Conservation (phyloP, 441 rosid species). For the Francoa sonchifolia region DNA sequence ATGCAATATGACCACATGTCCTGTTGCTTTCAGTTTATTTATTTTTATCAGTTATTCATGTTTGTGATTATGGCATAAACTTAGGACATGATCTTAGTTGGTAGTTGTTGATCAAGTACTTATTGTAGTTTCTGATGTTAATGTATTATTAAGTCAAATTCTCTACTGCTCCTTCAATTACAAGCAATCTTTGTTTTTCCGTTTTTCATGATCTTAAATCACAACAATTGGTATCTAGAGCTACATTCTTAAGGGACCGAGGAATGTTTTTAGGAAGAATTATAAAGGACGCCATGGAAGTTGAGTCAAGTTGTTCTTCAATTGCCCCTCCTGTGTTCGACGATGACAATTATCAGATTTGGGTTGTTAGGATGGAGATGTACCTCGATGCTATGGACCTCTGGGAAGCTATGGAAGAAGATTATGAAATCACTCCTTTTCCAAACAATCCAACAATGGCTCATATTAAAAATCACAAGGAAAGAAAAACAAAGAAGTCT, state of each 20-base stretch:
- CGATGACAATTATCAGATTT: not conserved
- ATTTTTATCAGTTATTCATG: too few species aligned
- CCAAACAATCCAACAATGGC: slow-evolving; percentile 1
- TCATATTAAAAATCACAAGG: slow-evolving; percentile 1
- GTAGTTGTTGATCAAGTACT: too few species aligned
- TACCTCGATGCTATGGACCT: not conserved
- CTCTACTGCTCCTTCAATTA: too few species aligned
- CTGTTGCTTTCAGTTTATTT: too few species aligned
- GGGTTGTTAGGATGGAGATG: not conserved
- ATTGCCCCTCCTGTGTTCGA: not conserved
- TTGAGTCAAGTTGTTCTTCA: not conserved
- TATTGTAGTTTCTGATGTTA: too few species aligned
- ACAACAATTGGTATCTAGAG: not conserved
- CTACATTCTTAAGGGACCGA: not conserved
- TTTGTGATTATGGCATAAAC: too few species aligned
- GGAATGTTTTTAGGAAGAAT: not conserved
- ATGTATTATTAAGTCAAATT: too few species aligned
- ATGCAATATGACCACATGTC: too few species aligned
- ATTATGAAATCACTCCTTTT: not conserved
- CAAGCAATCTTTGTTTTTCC: too few species aligned
- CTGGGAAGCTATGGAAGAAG: not conserved
- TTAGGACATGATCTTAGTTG: too few species aligned
- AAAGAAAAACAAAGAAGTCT: not conserved
- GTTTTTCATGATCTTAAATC: too few species aligned
- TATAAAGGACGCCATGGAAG: not conserved